Conservation (phyloP, 495 filamentous ascomycete species). For the Neurospora sp. region DNA sequence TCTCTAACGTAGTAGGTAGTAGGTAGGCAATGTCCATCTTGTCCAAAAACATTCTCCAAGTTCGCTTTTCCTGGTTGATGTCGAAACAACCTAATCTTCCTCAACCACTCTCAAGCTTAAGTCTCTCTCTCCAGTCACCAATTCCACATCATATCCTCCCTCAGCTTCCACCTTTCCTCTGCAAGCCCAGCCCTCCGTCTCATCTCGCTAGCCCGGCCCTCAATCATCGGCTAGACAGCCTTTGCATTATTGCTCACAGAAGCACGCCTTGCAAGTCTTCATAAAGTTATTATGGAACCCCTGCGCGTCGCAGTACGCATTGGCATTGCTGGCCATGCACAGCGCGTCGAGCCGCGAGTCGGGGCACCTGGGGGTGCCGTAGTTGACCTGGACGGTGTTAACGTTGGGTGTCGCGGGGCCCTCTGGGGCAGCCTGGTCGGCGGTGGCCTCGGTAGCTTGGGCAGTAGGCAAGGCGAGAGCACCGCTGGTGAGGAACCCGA, state of each 20-base stretch:
- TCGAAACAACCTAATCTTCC: too few relatives aligned
- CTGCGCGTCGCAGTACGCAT: slow-evolving; percentile 10
- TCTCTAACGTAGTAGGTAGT: too few relatives aligned
- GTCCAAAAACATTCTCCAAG: too few relatives aligned
- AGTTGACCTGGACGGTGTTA: neutral
- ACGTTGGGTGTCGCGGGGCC: neutral
- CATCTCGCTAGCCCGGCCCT: too few relatives aligned
- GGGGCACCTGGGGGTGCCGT: slow-evolving; percentile 11
- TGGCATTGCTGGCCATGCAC: slow-evolving; percentile 8
- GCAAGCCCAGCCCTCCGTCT: too few relatives aligned
- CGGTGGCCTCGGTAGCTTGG: neutral
- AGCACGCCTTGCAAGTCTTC: slow-evolving; percentile 6
- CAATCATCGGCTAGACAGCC: neutral
- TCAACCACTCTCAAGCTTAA: too few relatives aligned
- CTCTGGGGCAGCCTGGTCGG: too few relatives aligned
- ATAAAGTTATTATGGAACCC: slow-evolving; percentile 14
- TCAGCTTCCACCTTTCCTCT: too few relatives aligned
- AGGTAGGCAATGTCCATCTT: too few relatives aligned
- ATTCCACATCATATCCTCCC: too few relatives aligned
- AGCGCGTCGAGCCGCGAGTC: slow-evolving; percentile 3
- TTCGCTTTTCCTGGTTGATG: too few relatives aligned
- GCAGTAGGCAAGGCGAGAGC: neutral
- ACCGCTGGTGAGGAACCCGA: neutral
- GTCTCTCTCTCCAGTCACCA: too few relatives aligned
- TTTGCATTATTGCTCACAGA: neutral